These are phyloP conservation scores for Stephanocyclus meneghinianus DNA, from an alignment of 352 stramenopile genomes.

Conservation along the genomic window DNA sequence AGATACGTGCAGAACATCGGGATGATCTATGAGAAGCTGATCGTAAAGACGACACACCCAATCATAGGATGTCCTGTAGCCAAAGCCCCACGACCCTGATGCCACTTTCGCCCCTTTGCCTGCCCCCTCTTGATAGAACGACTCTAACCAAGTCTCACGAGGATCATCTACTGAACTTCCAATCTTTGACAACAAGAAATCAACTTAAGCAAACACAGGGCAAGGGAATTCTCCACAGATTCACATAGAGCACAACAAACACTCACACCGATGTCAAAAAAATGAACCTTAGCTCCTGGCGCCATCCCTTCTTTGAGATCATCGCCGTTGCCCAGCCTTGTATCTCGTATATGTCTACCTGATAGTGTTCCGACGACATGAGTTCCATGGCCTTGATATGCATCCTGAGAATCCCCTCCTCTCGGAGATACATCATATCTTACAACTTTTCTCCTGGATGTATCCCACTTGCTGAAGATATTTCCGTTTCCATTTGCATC, in stretches of 20 bases:
- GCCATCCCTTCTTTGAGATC: slow-evolving; percentile 33
- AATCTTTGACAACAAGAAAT: background rate
- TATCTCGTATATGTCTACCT: slow-evolving; percentile 25
- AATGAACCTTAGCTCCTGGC: slow-evolving; percentile 28
- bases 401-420: slow-evolving; percentile 27
- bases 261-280: slow-evolving; percentile 34
- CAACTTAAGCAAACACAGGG: background rate
- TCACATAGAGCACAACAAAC: background rate
- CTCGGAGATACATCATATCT: slow-evolving; percentile 29
- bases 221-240: background rate
- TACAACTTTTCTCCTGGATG: slow-evolving; percentile 32
- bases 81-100: slow-evolving; percentile 24
- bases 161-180: slow-evolving; percentile 5
- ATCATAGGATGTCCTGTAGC: slow-evolving; percentile 18
- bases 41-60: slow-evolving; percentile 12
- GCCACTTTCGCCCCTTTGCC: slow-evolving; percentile 21
- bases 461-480: slow-evolving; percentile 30
- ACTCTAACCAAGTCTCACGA: slow-evolving; percentile 5
- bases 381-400: slow-evolving; percentile 39
- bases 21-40: slow-evolving; percentile 12
- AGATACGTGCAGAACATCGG: slow-evolving; percentile 40
- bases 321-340: slow-evolving; percentile 1
- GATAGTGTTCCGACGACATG: slow-evolving; percentile 37
- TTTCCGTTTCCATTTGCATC: slow-evolving; percentile 14
- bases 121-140: slow-evolving; percentile 18